A percentile compares a stretch with the other conserved stretches of the same genome.
Conservation (phyloP, 495 filamentous ascomycete genomes). For the Delitschia confertaspora region DNA sequence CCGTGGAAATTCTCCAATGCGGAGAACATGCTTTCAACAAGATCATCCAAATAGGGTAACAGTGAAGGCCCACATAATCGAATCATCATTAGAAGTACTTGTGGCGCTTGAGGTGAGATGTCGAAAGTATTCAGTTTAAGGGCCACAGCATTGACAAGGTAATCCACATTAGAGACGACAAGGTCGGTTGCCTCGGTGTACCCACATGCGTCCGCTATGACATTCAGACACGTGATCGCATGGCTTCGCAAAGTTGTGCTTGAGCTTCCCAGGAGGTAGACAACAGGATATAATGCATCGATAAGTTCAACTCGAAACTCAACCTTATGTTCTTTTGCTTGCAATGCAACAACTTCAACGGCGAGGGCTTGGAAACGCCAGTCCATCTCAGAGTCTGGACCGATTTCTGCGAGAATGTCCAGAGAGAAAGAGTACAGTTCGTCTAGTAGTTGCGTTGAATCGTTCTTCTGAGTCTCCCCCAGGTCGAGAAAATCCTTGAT, state of each 20-base stretch:
- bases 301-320: conserved; percentile 79
- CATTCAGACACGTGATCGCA: conserved; percentile 75
- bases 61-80: conserved; percentile 71
- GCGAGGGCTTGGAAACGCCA: conserved; percentile 49
- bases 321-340: conserved; percentile 35
- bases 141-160: conserved; percentile 87
- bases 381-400: conserved; percentile 46
- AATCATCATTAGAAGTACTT: conserved; percentile 92
- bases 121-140: conserved; percentile 86
- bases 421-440: conserved; percentile 76
- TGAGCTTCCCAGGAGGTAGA: conserved; percentile 73
- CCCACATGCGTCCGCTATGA: conserved; percentile 62
- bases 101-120: conserved; percentile 80
- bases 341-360: conserved; percentile 34
- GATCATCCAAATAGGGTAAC: conserved; percentile 84
- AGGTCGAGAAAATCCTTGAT: conserved; percentile 59
- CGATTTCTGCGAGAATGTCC: conserved; percentile 46
- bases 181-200: conserved; percentile 68
- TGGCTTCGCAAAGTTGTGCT: conserved; percentile 63
- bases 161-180: conserved; percentile 88
- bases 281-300: conserved; percentile 81
- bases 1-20: conserved; percentile 90
- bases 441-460: conserved; percentile 52
- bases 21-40: conserved; percentile 79
- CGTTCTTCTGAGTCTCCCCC: conserved; percentile 34